These are phyloP conservation scores for Leccinellum luteum DNA, from an alignment of 768 basidiomycete species.

Conservation along the genomic window DNA sequence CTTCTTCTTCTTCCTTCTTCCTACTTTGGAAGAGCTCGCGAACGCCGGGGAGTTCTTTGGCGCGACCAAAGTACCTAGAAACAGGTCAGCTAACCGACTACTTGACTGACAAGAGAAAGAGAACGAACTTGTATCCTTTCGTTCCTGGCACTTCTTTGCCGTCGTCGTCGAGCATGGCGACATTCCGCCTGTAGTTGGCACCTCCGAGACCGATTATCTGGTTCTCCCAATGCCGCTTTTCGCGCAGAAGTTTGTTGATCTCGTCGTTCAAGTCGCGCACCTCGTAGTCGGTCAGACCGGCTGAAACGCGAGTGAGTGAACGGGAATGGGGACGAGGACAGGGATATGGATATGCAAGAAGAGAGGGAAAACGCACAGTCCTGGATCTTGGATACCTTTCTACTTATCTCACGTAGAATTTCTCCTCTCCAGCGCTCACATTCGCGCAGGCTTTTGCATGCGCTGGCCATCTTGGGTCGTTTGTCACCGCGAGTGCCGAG, in stretches of 20 bases:
- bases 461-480: constrained; percentile 89
- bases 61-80: constrained; percentile 90
- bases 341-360: neutral
- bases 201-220: constrained; percentile 96
- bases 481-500: constrained; percentile 80
- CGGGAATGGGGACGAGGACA: too few relatives aligned
- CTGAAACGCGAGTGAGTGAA: constrained; percentile 38
- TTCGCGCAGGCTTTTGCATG: constrained; percentile 87
- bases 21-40: constrained; percentile 89
- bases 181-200: constrained; percentile 92
- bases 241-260: constrained; percentile 92
- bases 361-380: constrained; percentile 57
- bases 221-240: constrained; percentile 97
- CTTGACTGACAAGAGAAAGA: neutral
- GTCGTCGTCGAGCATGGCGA: constrained; percentile 91
- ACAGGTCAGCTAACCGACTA: neutral
- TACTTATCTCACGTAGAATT: constrained; percentile 87
- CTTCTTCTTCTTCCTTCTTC: constrained; percentile 86
- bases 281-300: constrained; percentile 92
- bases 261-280: constrained; percentile 96
- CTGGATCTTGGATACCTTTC: constrained; percentile 98
- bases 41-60: constrained; percentile 93
- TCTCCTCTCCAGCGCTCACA: constrained; percentile 97
- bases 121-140: constrained; percentile 89
- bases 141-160: constrained; percentile 96